A percentile compares a stretch with the other conserved stretches of the same genome.
phyloP scores from a whole-genome alignment of 352 stramenopile species.

The Globisporangium alternatum region DNA sequence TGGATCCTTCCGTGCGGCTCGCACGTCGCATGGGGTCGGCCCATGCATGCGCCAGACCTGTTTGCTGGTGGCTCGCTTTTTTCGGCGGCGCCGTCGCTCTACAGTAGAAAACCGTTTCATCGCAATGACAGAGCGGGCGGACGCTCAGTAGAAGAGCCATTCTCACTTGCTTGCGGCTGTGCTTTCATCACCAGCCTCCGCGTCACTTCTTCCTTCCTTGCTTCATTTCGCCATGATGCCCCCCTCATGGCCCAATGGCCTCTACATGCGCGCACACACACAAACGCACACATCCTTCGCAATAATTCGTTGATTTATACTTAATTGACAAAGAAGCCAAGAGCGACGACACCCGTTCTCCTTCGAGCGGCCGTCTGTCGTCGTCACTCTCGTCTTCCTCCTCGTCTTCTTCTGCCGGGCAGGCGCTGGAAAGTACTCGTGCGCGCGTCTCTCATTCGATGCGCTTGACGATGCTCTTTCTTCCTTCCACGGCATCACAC shows the following conservation, averaged over 20 bases:
- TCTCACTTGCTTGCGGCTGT: neutral
- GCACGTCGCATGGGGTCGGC: too few relatives aligned
- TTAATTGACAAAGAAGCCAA: conserved; percentile 11
- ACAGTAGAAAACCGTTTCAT: neutral
- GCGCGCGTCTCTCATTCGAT: neutral
- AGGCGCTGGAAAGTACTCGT: neutral
- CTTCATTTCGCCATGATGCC: neutral
- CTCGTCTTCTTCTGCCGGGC: neutral
- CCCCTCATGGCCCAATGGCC: neutral
- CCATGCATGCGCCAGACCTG: neutral
- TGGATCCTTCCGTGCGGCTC: too few relatives aligned
- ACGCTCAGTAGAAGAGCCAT: conserved; percentile 1
- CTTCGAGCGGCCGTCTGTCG: conserved; percentile 1
- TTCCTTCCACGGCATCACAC: neutral
- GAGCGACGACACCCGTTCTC: conserved; percentile 3
- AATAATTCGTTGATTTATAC: conserved; percentile 18
- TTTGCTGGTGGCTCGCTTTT: neutral
- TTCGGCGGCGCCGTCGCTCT: neutral
- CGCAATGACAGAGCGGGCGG: neutral
- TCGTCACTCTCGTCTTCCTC: conserved; percentile 4
- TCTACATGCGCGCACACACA: too few relatives aligned
- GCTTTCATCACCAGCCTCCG: neutral
- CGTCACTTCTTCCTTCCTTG: neutral
- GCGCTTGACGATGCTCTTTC: neutral
- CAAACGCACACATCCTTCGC: neutral